Evolutionary conservation across 495 filamentous ascomycete genomes (phyloP).

Genomic region (Chaetomidium leptoderma): DNA sequence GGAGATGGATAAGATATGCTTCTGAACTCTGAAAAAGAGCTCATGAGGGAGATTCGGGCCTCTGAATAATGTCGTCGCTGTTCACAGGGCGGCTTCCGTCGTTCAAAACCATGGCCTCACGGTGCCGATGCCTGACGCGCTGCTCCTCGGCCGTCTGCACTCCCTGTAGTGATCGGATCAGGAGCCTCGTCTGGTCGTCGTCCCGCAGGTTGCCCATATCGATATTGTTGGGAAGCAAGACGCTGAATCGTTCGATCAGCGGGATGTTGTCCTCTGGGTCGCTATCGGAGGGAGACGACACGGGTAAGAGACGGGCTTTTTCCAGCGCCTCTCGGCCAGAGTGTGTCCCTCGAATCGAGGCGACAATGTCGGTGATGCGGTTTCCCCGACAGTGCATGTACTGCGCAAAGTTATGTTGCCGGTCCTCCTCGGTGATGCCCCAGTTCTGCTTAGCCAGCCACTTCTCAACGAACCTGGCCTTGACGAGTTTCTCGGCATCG

Average conservation of each 20-base stretch:
- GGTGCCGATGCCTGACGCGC: constrained; percentile 49
- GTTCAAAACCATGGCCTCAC: constrained; percentile 63
- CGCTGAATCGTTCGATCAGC: constrained; percentile 25
- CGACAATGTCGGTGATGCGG: constrained; percentile 43
- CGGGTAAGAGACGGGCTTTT: constrained; percentile 37
- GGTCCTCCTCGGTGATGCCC: constrained; percentile 43
- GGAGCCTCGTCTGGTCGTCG: constrained; percentile 24
- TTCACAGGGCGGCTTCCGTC: constrained; percentile 55
- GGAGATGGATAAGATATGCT: neutral
- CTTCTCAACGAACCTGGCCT: constrained; percentile 50
- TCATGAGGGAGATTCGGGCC: constrained; percentile 28
- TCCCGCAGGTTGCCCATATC: constrained; percentile 33
- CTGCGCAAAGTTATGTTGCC: constrained; percentile 42
- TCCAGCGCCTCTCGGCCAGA: constrained; percentile 41
- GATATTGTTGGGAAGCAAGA: constrained; percentile 34
- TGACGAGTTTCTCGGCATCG: constrained; percentile 41
- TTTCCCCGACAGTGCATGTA: constrained; percentile 43
- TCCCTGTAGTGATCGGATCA: constrained; percentile 38
- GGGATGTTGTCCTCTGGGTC: constrained; percentile 15
- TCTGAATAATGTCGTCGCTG: constrained; percentile 55
- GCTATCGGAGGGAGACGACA: constrained; percentile 17
- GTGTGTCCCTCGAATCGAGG: constrained; percentile 33
- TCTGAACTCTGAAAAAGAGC: neutral
- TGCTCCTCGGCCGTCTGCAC: constrained; percentile 43
- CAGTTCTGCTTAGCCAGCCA: constrained; percentile 56